Conservation (phyloP, 2,329 filamentous ascomycete species). For the Colletotrichum coccodes region DNA sequence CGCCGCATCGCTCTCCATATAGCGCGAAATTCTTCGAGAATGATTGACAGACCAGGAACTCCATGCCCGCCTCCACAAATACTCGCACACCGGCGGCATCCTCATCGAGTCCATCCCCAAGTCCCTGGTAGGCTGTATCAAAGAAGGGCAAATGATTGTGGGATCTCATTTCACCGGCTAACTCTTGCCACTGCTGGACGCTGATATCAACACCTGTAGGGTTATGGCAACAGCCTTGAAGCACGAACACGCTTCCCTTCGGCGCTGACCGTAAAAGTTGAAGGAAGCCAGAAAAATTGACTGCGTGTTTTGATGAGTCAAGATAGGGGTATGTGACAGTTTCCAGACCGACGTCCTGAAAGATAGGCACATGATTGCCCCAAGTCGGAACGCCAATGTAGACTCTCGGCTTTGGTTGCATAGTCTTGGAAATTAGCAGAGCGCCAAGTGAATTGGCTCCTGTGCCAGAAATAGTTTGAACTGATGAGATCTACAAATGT, state of each 20-base stretch:
- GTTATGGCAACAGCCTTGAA: constrained; percentile 50
- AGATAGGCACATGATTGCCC: constrained; percentile 47
- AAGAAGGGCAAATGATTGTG: constrained; percentile 43
- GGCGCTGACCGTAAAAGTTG: constrained; percentile 38
- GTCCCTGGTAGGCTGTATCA: constrained; percentile 50
- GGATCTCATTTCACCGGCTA: constrained; percentile 38
- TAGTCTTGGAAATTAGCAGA: constrained; percentile 39
- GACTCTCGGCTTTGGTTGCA: constrained; percentile 37
- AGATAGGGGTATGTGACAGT: constrained; percentile 43
- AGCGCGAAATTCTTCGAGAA: constrained; percentile 52
- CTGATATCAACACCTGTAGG: constrained; percentile 47
- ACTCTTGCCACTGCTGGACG: constrained; percentile 41
- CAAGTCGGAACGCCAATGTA: constrained; percentile 45
- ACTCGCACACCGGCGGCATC: constrained; percentile 43
- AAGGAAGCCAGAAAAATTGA: constrained; percentile 42
- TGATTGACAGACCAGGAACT: constrained; percentile 46
- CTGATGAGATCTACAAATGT: constrained; percentile 41
- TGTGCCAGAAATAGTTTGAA: constrained; percentile 50
- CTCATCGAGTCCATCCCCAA: constrained; percentile 44
- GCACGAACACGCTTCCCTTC: constrained; percentile 43
- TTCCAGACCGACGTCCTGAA: constrained; percentile 41
- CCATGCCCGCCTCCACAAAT: constrained; percentile 39
- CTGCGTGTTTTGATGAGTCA: constrained; percentile 35
- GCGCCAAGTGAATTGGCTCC: constrained; percentile 49
- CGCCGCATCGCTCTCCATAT: constrained; percentile 48